A percentile compares a stretch with the other conserved stretches of the same genome.
Evolutionary conservation across 129 eudicot genomes (phyloP).

Genomic region (Flaveria brownii): DNA sequence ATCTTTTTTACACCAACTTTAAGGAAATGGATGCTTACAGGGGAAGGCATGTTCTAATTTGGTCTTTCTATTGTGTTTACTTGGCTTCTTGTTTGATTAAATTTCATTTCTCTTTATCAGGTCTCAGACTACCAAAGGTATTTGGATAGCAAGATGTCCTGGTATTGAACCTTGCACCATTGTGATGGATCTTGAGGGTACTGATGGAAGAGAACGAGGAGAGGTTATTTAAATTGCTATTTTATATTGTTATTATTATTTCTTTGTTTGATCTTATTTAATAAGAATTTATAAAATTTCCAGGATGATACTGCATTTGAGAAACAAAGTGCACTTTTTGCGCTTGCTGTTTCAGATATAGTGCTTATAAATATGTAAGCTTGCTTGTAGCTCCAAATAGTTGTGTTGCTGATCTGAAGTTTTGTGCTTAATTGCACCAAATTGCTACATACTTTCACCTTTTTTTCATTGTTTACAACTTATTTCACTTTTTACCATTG

Average conservation of each 20-base stretch:
- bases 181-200: conserved; percentile 99
- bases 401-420: not conserved
- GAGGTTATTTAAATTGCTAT: conserved; percentile 51
- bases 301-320: conserved; percentile 98
- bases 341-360: conserved; percentile 96
- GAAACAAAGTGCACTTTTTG: conserved; percentile 95
- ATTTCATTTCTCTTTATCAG: conserved; percentile 34
- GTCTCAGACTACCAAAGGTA: conserved; percentile 98
- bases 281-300: not conserved
- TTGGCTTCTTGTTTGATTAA: not conserved
- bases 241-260: not conserved
- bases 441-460: not conserved
- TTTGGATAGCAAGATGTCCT: conserved; percentile 86
- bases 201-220: conserved; percentile 99
- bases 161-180: conserved; percentile 96
- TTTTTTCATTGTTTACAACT: not conserved
- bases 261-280: not conserved
- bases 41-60: conserved; percentile 69
- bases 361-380: conserved; percentile 97
- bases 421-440: not conserved
- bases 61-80: conserved; percentile 15
- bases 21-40: conserved; percentile 98
- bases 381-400: conserved; percentile 9
- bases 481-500: not conserved
- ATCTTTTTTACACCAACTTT: conserved; percentile 80